phyloP scores from a whole-genome alignment of 352 stramenopile genomes.

The Stramenopiles sp. region DNA sequence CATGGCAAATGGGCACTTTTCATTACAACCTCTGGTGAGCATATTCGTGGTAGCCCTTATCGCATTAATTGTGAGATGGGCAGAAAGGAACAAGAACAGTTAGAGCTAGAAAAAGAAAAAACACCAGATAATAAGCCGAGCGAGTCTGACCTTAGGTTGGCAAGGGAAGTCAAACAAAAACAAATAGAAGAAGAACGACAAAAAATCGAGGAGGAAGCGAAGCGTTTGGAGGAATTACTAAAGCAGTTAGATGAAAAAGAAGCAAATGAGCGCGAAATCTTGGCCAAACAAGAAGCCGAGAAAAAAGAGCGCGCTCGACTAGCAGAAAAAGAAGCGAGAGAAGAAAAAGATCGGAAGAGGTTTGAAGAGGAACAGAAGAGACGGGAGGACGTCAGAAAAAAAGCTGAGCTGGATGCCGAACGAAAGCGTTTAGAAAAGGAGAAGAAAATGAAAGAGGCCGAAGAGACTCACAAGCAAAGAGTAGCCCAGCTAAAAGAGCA shows the following conservation, averaged over 20 bases:
- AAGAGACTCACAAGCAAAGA: background rate
- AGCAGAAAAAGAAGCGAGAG: background rate
- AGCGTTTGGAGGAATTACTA: background rate
- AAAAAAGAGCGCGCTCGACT: background rate
- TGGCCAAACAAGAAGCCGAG: background rate
- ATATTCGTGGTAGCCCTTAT: background rate
- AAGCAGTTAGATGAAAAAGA: background rate
- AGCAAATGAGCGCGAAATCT: background rate
- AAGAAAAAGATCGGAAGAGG: background rate
- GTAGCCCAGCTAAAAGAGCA: background rate
- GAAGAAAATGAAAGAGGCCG: background rate
- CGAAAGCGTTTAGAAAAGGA: background rate
- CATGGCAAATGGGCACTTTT: background rate
- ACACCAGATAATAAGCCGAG: background rate
- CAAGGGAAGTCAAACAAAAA: background rate
- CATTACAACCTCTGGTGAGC: background rate
- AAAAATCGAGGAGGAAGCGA: background rate
- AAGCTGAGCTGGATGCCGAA: background rate
- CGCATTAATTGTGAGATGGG: background rate
- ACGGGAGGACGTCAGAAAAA: background rate
- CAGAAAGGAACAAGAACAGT: background rate
- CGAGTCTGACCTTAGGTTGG: background rate
- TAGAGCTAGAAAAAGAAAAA: background rate
- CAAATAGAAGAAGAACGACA: background rate
- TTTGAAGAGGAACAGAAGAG: background rate